Evolutionary conservation across 495 filamentous ascomycete species (phyloP).

Genomic region (Alectoria sarmentosa): DNA sequence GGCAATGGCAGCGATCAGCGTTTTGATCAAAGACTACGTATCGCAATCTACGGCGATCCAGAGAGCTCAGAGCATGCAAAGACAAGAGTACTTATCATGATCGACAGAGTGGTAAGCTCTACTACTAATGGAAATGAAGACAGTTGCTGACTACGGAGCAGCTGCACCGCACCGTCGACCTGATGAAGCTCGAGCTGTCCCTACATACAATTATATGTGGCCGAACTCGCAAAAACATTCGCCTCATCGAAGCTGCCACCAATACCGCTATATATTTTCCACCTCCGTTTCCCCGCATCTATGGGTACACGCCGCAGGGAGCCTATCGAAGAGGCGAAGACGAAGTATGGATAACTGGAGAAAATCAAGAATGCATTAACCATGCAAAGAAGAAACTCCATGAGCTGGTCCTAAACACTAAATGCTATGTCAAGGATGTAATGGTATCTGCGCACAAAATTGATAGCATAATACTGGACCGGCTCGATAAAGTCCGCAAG

Average conservation of each 20-base stretch:
- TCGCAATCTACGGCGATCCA: constrained; percentile 91
- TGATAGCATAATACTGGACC: constrained; percentile 83
- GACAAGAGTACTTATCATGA: constrained; percentile 90
- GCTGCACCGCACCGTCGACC: constrained; percentile 81
- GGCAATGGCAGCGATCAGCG: constrained; percentile 58
- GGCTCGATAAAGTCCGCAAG: constrained; percentile 92
- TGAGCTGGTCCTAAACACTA: constrained; percentile 68
- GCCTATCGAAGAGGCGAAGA: constrained; percentile 74
- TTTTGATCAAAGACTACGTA: constrained; percentile 74
- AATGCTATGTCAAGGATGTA: constrained; percentile 87
- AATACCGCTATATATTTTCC: constrained; percentile 97
- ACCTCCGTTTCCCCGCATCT: constrained; percentile 81
- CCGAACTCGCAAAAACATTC: constrained; percentile 89
- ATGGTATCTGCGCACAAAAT: constrained; percentile 80
- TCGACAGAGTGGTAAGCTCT: constrained; percentile 82
- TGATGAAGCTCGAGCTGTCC: constrained; percentile 73
- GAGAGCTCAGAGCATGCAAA: constrained; percentile 96
- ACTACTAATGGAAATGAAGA: constrained; percentile 1
- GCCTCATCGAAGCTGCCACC: constrained; percentile 87
- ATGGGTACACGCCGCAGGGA: constrained; percentile 76
- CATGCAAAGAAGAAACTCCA: constrained; percentile 83
- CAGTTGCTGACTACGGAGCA: constrained; percentile 39
- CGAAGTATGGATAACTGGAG: constrained; percentile 89
- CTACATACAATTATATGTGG: constrained; percentile 88
- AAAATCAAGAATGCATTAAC: constrained; percentile 68